Percentiles rank a stretch among this genome's conserved stretches.
Conservation (phyloP, 805 yeast species). For the Barnettozyma wickerhamii region DNA sequence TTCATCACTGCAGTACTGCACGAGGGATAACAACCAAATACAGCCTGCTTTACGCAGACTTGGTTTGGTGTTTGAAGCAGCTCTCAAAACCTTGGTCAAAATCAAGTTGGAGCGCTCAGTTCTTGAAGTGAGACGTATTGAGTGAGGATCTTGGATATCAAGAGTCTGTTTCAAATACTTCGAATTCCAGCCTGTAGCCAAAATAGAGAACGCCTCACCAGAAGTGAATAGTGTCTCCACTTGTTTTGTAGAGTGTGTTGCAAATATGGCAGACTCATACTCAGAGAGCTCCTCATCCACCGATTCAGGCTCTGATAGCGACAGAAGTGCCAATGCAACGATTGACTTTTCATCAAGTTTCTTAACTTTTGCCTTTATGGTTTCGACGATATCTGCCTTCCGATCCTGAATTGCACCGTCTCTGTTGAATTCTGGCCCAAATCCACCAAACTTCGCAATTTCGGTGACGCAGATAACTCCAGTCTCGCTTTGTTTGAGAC, state of each 20-base stretch:
- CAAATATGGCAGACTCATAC: conserved; percentile 41
- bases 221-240: conserved; percentile 70
- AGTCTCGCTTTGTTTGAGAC: conserved; percentile 12
- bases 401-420: conserved; percentile 19
- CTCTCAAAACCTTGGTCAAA: conserved; percentile 44
- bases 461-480: conserved; percentile 29
- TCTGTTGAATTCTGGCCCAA: conserved; percentile 21
- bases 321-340: conserved; percentile 50
- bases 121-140: conserved; percentile 10
- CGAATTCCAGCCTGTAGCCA: conserved; percentile 76
- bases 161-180: conserved; percentile 43
- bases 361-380: conserved; percentile 39
- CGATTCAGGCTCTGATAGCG: conserved; percentile 32
- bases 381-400: conserved; percentile 25
- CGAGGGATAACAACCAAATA: conserved; percentile 78
- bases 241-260: conserved; percentile 61
- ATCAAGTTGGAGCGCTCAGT: conserved; percentile 26
- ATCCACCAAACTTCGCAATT: conserved; percentile 35
- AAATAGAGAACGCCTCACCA: conserved; percentile 77
- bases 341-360: conserved; percentile 58
- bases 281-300: conserved; percentile 27
- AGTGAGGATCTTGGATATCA: conserved; percentile 41
- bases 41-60: conserved; percentile 70
- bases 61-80: conserved; percentile 67
- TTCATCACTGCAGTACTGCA: conserved; percentile 63